Base-by-base conservation (phyloP, 2,329 filamentous ascomycete species). In the Dactylellina sp. region DNA sequence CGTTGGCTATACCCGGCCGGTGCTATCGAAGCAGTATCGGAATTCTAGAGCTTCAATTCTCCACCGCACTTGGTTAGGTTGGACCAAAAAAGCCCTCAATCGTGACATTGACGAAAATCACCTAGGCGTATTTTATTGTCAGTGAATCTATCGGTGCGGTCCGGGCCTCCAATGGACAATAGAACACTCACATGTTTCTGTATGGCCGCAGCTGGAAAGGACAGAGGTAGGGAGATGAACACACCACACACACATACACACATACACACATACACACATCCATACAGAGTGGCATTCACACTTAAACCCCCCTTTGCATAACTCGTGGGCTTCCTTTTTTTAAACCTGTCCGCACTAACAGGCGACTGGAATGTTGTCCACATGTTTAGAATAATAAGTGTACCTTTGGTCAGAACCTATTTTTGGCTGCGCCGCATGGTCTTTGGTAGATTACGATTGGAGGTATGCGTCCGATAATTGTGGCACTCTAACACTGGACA, bases 281-380 rank as follows among this genome's bases (percentile, higher is more conserved):
- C 5, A 32, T 32, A 5, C 28, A 32, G 28, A 32, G 28, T n/a
- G n/a, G n/a, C n/a, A 32, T 9, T 5, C 9, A 32, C 28, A 32
- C 5, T 32, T 9, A 25, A 47, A 35, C 55, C 42, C 28, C 37
- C 32, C 42, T 37, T 35, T 6, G 20, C 47, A 32, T 25, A 55
- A 40, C 49, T 40, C 56, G 47, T 61, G 55, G 47, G 6, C 18
- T 55, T 40, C 28, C 39, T 37, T 59, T 61, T 70, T 55, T 55
- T 16, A 37, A 18, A 32, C 2, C 37, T 49, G 37, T 12, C 44
- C 20, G 46, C 20, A 25, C 12, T 46, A 16, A 32, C 37, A 28
- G 55, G 49, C 5, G 37, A 55, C 25, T 70, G 66, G 66, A 71
- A 71, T 71, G 66, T 35, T 72, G 66, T 64, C 59, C 66, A 72